phyloP scores from a whole-genome alignment of 2,329 filamentous ascomycete genomes.

The Teratosphaeria destructans region DNA sequence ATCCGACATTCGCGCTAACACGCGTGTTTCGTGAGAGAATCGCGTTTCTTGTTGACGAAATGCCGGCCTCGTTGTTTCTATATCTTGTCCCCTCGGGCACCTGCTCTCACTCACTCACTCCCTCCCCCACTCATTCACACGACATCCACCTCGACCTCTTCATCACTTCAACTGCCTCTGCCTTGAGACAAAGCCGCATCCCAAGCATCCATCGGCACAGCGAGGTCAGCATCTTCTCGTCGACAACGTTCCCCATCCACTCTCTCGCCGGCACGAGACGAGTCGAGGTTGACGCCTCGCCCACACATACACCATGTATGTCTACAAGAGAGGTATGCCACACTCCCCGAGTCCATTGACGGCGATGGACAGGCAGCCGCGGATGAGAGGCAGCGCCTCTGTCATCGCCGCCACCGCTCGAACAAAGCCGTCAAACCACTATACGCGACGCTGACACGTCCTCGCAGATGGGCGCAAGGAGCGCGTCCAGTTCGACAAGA shows the following conservation, averaged over 20 bases:
- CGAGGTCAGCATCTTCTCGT: constrained; percentile 1
- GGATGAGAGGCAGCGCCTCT: not conserved
- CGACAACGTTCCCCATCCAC: constrained; percentile 4
- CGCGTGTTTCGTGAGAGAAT: not conserved
- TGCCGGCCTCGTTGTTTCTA: not conserved
- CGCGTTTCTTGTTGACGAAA: not conserved
- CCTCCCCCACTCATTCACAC: not conserved
- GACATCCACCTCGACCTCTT: not conserved
- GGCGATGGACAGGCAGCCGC: not conserved
- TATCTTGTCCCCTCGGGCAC: not conserved
- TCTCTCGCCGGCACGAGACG: constrained; percentile 1
- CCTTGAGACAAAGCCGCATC: not conserved
- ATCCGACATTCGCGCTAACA: not conserved
- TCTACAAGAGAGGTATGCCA: constrained; percentile 51
- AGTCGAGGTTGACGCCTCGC: constrained; percentile 16
- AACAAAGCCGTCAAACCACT: not conserved
- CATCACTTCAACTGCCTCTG: not conserved
- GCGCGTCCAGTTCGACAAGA: constrained; percentile 99
- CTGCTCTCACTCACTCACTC: not conserved
- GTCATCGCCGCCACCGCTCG: not conserved
- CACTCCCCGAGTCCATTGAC: not conserved
- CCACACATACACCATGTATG: constrained; percentile 42
- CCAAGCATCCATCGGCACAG: not conserved
- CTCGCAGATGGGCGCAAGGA: constrained; percentile 90
- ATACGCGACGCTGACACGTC: not conserved